Percentiles rank a stretch among this genome's conserved stretches.
phyloP scores from a whole-genome alignment of 2,329 filamentous ascomycete species.

The Myriosclerotinia scirpicola region DNA sequence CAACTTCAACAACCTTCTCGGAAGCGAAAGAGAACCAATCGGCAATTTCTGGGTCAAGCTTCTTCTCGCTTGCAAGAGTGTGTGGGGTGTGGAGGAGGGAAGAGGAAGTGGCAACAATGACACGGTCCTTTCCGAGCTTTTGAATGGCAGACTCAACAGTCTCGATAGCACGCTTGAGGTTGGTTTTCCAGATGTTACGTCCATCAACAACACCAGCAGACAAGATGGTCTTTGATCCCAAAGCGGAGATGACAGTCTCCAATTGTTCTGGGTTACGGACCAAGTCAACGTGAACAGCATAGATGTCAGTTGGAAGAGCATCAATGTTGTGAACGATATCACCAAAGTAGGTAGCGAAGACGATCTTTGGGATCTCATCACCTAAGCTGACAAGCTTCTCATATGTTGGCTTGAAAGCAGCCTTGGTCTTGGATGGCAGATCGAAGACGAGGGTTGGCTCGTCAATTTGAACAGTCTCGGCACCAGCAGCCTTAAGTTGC shows the following conservation, averaged over 20 bases:
- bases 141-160: conserved; percentile 85
- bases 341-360: conserved; percentile 97
- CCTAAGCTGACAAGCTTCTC: conserved; percentile 80
- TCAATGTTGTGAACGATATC: conserved; percentile 99
- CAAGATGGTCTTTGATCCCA: conserved; percentile 85
- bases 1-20: conserved; percentile 90
- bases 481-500: conserved; percentile 94
- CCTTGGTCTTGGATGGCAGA: conserved; percentile 84
- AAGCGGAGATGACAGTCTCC: conserved; percentile 74
- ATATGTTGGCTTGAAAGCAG: conserved; percentile 96
- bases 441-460: conserved; percentile 97
- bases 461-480: conserved; percentile 95
- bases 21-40: conserved; percentile 99
- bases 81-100: conserved; percentile 98
- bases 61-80: conserved; percentile 98
- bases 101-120: conserved; percentile 94
- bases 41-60: conserved; percentile 86
- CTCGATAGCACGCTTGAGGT: conserved; percentile 94
- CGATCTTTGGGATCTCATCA: conserved; percentile 79
- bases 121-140: conserved; percentile 95
- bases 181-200: conserved; percentile 99
- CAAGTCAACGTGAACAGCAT: conserved; percentile 91
- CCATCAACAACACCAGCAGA: conserved; percentile 97
- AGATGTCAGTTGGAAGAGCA: conserved; percentile 73
- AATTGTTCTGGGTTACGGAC: conserved; percentile 99